phyloP scores from a whole-genome alignment of 495 filamentous ascomycete species.

The Hapsidospora chrysogenum region DNA sequence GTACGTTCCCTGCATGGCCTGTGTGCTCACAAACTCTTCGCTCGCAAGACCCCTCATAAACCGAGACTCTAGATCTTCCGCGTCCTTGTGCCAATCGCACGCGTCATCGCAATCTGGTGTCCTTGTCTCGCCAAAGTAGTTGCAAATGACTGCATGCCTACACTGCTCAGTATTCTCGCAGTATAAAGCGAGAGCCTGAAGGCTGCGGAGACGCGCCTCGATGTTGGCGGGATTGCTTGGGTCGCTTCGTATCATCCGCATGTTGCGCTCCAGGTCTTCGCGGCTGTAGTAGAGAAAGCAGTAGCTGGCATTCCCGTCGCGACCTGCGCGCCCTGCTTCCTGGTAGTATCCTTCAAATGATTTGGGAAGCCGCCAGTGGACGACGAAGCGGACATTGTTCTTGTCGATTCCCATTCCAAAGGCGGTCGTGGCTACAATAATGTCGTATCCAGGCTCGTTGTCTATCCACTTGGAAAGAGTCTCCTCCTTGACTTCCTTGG shows the following conservation, averaged over 20 bases:
- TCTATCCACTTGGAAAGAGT: conserved; percentile 58
- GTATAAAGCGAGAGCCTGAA: conserved; percentile 51
- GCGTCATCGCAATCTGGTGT: conserved; percentile 59
- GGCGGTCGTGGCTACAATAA: conserved; percentile 87
- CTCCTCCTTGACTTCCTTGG: conserved; percentile 43
- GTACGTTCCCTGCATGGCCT: conserved; percentile 41
- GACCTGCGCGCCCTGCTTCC: conserved; percentile 81
- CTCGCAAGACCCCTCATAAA: conserved; percentile 45
- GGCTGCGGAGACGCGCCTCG: conserved; percentile 24
- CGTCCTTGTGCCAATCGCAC: conserved; percentile 82
- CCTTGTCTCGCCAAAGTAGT: conserved; percentile 61
- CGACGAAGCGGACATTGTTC: conserved; percentile 78
- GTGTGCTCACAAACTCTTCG: conserved; percentile 61
- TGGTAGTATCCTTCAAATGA: conserved; percentile 93
- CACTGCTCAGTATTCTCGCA: conserved; percentile 62
- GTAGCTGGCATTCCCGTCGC: conserved; percentile 70
- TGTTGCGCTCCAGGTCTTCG: conserved; percentile 63
- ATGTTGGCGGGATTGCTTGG: conserved; percentile 11
- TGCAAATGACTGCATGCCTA: conserved; percentile 58
- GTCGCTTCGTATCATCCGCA: conserved; percentile 34
- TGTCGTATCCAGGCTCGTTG: conserved; percentile 57
- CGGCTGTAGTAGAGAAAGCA: conserved; percentile 82
- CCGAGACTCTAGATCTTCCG: conserved; percentile 38
- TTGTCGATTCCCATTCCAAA: conserved; percentile 99
- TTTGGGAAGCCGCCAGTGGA: conserved; percentile 85